A percentile compares a stretch with the other conserved stretches of the same genome.
phyloP scores from a whole-genome alignment of 441 rosid genomes.

The Corymbia citriodora region DNA sequence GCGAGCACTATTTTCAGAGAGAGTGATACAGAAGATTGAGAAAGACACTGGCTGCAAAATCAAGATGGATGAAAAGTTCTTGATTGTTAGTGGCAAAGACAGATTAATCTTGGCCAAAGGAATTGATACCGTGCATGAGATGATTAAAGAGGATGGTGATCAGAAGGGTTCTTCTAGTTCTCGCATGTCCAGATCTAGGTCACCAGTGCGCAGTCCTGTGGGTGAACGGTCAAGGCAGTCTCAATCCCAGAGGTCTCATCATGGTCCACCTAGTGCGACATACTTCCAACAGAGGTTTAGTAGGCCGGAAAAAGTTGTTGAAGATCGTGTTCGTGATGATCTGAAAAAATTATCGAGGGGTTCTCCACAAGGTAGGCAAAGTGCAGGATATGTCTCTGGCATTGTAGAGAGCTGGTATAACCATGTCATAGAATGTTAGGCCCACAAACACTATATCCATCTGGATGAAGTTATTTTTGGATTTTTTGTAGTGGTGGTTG shows the following conservation, averaged over 20 bases:
- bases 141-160: constrained; percentile 69
- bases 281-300: constrained; percentile 60
- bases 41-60: constrained; percentile 83
- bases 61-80: constrained; percentile 87
- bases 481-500: constrained; percentile 25
- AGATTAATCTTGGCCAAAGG: constrained; percentile 87
- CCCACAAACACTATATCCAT: background rate
- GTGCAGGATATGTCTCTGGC: constrained; percentile 64
- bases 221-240: constrained; percentile 56
- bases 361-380: constrained; percentile 99
- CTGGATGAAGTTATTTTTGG: constrained; percentile 2
- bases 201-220: constrained; percentile 56
- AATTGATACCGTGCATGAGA: constrained; percentile 89
- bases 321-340: constrained; percentile 66
- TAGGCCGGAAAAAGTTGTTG: constrained; percentile 66
- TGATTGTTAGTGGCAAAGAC: constrained; percentile 93
- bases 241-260: constrained; percentile 59
- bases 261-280: constrained; percentile 47
- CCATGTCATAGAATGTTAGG: constrained; percentile 35
- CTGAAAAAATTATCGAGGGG: constrained; percentile 56
- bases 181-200: constrained; percentile 80
- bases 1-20: constrained; percentile 71
- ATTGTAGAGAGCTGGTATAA: constrained; percentile 52
- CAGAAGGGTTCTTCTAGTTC: constrained; percentile 54
- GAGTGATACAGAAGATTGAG: constrained; percentile 72